Base-by-base conservation (phyloP, 805 yeast genomes). In the Schwanniomyces pseudopolymorphus region DNA sequence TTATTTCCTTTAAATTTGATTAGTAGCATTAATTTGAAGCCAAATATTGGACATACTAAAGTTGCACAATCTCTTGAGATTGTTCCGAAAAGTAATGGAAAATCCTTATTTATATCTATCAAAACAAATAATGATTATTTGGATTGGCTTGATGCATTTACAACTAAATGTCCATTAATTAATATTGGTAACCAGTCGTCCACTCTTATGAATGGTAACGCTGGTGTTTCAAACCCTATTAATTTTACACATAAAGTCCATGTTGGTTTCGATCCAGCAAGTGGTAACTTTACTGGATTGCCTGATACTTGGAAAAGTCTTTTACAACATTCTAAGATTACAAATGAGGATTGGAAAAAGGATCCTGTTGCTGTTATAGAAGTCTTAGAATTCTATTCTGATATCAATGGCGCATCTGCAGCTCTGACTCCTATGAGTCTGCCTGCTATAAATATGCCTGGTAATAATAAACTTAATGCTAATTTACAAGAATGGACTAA, bases 221-320 rank as follows among this genome's bases (percentile, higher is more conserved):
- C 76, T 3, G 74, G 70, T 7, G 97, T 94, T 9, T 90, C 97
- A 2, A 84, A 84, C 33, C 99, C 99, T 6, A 88, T 92, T 14
- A 91, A 92, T 64, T 92, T 92, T 65, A 89, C 96, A 9, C 99
- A 95, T 63, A 87, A 85, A 59, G 97, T 91, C 14, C 94, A 87
- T 63, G 92, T 87, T 21, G 91, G 91, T 1, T 87, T 85, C 58
- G 95, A 87, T 62, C 92, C 94, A 3, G 84, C 87, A 24, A 78
- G 77, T 55, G 85, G 85, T 16, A 75, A 74, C 45, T 77, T 79
- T 54, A 76, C 80, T 16, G 81, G 80, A 6, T 70, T 79, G 45
- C 84, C 84, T 1, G 81, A 80, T 20, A 76, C 80, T 38, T 80
- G 84, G 85, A 72, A 77, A 49, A 74, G 69, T 33, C 63, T 80